Conservation (phyloP, 768 basidiomycete genomes). For the Phaeotremella fagi region DNA sequence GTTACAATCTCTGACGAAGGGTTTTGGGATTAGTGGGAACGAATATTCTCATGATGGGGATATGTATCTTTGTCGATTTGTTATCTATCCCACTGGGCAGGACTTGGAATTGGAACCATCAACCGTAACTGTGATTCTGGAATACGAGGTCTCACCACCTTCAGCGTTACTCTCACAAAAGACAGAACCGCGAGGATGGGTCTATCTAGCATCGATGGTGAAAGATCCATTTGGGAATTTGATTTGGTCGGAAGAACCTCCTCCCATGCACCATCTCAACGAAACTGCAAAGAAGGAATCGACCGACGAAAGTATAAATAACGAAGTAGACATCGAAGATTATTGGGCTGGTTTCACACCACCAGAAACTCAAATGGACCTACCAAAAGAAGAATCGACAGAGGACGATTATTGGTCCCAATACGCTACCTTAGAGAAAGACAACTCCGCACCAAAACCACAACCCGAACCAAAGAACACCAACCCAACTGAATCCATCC, state of each 20-base stretch:
- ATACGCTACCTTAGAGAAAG: slow-evolving; percentile 1
- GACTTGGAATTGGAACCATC: too few relatives aligned
- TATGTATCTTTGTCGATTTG: not conserved
- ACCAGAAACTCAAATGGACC: not conserved
- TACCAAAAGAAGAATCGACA: not conserved
- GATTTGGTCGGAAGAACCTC: too few relatives aligned
- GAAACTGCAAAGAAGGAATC: too few relatives aligned
- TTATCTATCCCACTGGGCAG: not conserved
- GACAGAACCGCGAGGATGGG: not conserved
- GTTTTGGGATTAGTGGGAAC: slow-evolving; percentile 3
- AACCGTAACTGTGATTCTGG: not conserved
- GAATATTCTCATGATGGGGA: slow-evolving; percentile 16
- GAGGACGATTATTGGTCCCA: slow-evolving; percentile 25
- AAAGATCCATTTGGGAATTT: too few relatives aligned
- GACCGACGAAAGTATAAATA: not conserved
- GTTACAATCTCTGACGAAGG: not conserved
- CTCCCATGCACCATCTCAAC: too few relatives aligned
- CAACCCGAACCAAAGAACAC: not conserved
- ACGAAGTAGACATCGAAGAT: not conserved
- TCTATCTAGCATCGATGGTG: not conserved
- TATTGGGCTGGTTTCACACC: slow-evolving; percentile 13
- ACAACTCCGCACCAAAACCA: not conserved
- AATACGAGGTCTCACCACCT: not conserved
- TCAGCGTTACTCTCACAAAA: not conserved
- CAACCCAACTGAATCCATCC: too few relatives aligned